Base-by-base conservation (phyloP, 2,329 filamentous ascomycete species). In the Beauveria pseudobassiana region DNA sequence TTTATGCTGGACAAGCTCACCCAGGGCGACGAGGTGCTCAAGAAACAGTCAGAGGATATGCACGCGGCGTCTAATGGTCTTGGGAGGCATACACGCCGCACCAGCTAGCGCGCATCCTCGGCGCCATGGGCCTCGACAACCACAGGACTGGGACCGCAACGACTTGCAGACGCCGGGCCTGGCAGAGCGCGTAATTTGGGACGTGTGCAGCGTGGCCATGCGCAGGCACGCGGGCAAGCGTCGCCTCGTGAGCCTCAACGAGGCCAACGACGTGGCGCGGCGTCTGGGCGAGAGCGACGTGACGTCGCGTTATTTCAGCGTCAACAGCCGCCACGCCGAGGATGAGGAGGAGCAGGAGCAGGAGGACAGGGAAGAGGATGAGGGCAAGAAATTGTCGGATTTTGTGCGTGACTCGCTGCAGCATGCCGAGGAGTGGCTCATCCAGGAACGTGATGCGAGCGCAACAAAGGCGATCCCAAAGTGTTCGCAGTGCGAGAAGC, bases 231-330 rank as follows among this genome's bases (percentile, higher is more conserved):
- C 71, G 30, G 73, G 69, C 38, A 76, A 75, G 65, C 77, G 82
- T 30, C 77, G 77, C 3, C 76, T 85, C 18, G 81, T 83, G 55
- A 82, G 78, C 63, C 73, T 85, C 53, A 77, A 79, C 67, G 80
- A 84, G 67, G 82, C 82, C 55, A 84, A 83, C 67, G 82, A 86
- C 67, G 82, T 85, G 65, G 82, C 82, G 49, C 80, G 77, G 68
- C 73, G 82, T 30, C 71, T 85, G 16, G 80, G 81, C 62, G 81
- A 85, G 70, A 79, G 73, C 68, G 77, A 80, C 65, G 68, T 69
- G 26, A 63, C 66, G 5, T 73, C 71, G 9, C 69, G 75, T 7
- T 76, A 77, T 67, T 77, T 76, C 52, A 72, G 68, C 63, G 68
- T 72, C 28, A 67, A 70, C 46, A 65, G 67, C 7, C 71, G 71